Evolutionary conservation across 176 grass and related monocot species (phyloP), one percentile per base, ranked within the genome.

Genomic region (Pontederia paniculata): DNA sequence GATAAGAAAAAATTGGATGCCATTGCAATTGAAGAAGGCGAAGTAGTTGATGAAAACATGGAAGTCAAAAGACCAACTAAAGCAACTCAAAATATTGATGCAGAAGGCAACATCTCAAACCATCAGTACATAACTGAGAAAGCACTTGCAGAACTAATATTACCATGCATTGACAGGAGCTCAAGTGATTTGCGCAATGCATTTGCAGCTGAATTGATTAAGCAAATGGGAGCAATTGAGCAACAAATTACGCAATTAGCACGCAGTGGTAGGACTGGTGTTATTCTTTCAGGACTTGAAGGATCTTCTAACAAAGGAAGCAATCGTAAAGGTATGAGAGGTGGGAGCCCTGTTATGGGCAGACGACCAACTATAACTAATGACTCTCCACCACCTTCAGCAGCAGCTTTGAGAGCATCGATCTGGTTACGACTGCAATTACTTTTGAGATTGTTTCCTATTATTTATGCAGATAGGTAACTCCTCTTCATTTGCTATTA

Each of bases 341-440:
- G 87, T 67, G 86, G 94, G 56, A 89, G 83, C 49, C 83, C 86
- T 72, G 78, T 88, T 54, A 73, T 86, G 51, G 71, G 94, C 50
- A 79, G 87, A 65, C 80, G 85, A 69, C 65, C 72, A 51, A 69
- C 62, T 3, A 6, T 2, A 37, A 6, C 28, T 37, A 37, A 37
- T 2, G 87, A 98, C 76, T 80, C 83, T 66, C 74, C 51, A 12
- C 83, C 93, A 45, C 83, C 83, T 80, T 80, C 87, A 51, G 72
- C 78, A 60, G 79, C 77, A 64, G 77, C 87, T 60, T 69, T 98
- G 74, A 72, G 70, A 64, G 81, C 83, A 48, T 80, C 84, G 12
- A 70, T 98, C 50, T 93, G 87, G 83, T 49, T 98, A 41, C 94
- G 94, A 44, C 72, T 98, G 65, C 94, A 98, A 67, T 98, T 99